Evolutionary conservation across 192 early-diverging fungal genomes (phyloP), one percentile per base, ranked within the genome.

Genomic region (Coemansia sp.): DNA sequence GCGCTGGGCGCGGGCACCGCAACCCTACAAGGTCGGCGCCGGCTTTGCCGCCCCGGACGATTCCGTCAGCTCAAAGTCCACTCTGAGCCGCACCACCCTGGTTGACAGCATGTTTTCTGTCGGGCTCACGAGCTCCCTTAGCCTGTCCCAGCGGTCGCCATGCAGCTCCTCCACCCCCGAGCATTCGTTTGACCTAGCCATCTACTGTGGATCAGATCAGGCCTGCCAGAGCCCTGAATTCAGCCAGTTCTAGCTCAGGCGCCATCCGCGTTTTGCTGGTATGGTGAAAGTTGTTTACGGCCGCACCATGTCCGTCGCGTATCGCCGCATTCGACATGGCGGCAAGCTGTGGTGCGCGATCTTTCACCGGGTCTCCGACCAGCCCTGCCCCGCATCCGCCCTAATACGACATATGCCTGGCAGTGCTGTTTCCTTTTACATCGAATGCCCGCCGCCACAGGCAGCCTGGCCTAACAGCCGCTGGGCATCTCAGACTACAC

Each of bases 271-370:
- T 14, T 64, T 46, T 30, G 13, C 48, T 2, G 56, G 43, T 0
- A 57, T 64, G 8, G 14, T 64, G 14, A 62, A 72, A 14, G 52
- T 60, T 13, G 9, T 60, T 8, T 49, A 57, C 44, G 48, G 52
- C 31, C 53, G 45, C 12, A 46, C 58, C 16, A 36, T 31, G 22
- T 2, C 25, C 4, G 56, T 64, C 0, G 62, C 38, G 9, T 72
- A 72, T 31, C 51, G 68, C 11, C 59, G 55, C 5, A 56, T 72
- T 21, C 23, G 44, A 6, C 51, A 45, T 11, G 2, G 35, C 13
- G 48, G 54, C 8, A 55, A 38, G 39, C 32, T 44, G 13, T 61
- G 68, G 68, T 47, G 56, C 19, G 51, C 64, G 40, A 52, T 62
- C 30, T 72, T 72, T 37, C 62, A 72, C 41, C 22, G 30, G 3